Evolutionary conservation across 2,329 filamentous ascomycete genomes (phyloP).

Genomic region (Celoporthe dispersa): DNA sequence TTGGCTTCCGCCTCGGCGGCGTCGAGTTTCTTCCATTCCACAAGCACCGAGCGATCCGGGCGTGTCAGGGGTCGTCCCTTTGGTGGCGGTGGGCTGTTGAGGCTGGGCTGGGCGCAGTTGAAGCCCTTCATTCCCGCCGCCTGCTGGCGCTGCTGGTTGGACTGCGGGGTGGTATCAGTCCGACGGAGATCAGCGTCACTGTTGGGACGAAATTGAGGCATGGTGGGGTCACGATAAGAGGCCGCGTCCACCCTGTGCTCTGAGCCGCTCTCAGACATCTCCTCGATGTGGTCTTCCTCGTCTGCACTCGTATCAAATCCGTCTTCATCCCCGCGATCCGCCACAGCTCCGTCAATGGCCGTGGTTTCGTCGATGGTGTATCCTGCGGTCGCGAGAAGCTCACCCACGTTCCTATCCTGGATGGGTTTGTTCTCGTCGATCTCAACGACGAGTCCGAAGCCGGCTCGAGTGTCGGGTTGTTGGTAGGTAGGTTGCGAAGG

Average conservation of each 20-base stretch:
- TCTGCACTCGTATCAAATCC: slow-evolving; percentile 27
- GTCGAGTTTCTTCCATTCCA: slow-evolving; percentile 61
- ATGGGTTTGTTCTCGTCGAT: slow-evolving; percentile 33
- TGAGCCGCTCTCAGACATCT: slow-evolving; percentile 14
- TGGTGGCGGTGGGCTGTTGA: slow-evolving; percentile 37
- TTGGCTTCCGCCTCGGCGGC: slow-evolving; percentile 70
- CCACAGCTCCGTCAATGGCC: not conserved
- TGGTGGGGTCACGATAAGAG: slow-evolving; percentile 60
- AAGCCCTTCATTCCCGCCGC: slow-evolving; percentile 16
- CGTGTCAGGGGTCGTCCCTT: slow-evolving; percentile 17
- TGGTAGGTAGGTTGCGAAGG: slow-evolving; percentile 16
- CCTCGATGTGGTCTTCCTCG: slow-evolving; percentile 26
- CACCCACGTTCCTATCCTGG: slow-evolving; percentile 41
- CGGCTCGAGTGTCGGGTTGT: slow-evolving; percentile 34
- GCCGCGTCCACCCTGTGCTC: slow-evolving; percentile 32
- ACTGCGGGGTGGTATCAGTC: slow-evolving; percentile 8
- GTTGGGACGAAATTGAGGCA: slow-evolving; percentile 72
- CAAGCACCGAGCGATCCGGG: slow-evolving; percentile 42
- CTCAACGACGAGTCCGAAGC: slow-evolving; percentile 15
- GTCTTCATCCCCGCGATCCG: slow-evolving; percentile 30
- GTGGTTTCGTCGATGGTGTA: slow-evolving; percentile 45
- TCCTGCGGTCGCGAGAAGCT: slow-evolving; percentile 50
- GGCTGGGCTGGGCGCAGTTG: slow-evolving; percentile 25
- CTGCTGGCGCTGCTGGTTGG: slow-evolving; percentile 6
- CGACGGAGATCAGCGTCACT: slow-evolving; percentile 36